Evolutionary conservation across 805 yeast species (phyloP).

Genomic region (Candida incommunis): DNA sequence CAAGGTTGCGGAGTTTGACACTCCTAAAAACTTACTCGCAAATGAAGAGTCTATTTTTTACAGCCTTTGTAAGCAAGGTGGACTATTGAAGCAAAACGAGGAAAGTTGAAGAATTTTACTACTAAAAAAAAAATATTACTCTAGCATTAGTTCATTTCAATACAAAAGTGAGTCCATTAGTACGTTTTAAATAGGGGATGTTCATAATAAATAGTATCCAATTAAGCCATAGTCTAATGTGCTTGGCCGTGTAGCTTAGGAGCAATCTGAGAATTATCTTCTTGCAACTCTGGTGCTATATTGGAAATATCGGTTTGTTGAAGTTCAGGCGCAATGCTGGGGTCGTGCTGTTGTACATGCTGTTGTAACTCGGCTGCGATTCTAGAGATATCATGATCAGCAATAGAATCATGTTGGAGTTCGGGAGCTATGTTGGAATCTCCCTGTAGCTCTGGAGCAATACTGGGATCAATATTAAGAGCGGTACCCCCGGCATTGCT

Average conservation of each 20-base stretch:
- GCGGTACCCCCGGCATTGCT: background rate
- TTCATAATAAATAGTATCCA: too few species aligned
- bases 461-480: background rate
- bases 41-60: conserved; percentile 59
- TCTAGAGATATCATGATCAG: too few species aligned
- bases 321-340: background rate
- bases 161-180: too few species aligned
- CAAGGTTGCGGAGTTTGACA: conserved; percentile 46
- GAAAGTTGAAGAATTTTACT: too few species aligned
- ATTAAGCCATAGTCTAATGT: too few species aligned
- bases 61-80: conserved; percentile 71
- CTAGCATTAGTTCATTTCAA: too few species aligned
- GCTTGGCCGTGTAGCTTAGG: background rate
- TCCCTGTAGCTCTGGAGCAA: background rate
- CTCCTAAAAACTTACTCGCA: conserved; percentile 46
- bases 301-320: background rate
- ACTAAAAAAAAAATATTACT: too few species aligned
- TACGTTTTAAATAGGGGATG: too few species aligned
- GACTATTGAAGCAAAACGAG: conserved; percentile 41
- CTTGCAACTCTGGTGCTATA: background rate
- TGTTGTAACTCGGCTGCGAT: too few species aligned
- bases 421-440: background rate
- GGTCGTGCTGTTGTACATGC: background rate
- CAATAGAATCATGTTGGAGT: background rate
- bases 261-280: background rate